A percentile compares a stretch with the other conserved stretches of the same genome.
Conservation (phyloP, 75 land plant genomes). For the Adiantum capillusveneris region DNA sequence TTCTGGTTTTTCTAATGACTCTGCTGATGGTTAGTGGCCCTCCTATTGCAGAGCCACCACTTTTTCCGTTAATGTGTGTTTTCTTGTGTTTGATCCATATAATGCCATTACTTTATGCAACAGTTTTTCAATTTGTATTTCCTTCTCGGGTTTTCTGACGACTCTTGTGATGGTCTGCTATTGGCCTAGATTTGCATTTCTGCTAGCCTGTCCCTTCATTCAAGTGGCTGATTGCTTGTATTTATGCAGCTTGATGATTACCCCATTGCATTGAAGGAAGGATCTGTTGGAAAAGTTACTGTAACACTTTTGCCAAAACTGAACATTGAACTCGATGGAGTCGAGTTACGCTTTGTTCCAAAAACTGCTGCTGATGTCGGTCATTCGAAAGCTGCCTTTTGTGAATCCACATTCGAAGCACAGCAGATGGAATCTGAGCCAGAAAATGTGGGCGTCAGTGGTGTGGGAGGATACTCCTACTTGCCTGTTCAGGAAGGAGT, state of each 20-base stretch:
- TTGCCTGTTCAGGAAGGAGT: constrained; percentile 82
- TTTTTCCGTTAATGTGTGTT: no score
- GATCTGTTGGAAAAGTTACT: constrained; percentile 57
- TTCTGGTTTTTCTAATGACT: no score
- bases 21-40: no score
- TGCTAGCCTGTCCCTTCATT: no score
- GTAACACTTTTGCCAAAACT: constrained; percentile 35
- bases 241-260: constrained; percentile 40
- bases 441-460: not conserved
- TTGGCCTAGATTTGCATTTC: no score
- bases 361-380: not conserved
- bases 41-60: no score
- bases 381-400: not conserved
- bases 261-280: constrained; percentile 46
- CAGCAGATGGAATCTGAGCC: not conserved
- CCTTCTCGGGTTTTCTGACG: no score
- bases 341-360: constrained; percentile 67
- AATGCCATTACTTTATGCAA: no score
- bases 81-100: no score
- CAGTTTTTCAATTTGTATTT: no score
- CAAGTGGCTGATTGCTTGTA: no score
- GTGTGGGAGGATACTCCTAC: constrained; percentile 11
- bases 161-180: no score
- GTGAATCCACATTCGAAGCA: not conserved
- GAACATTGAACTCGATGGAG: constrained; percentile 59